Base-by-base conservation (phyloP, 2,329 filamentous ascomycete species). In the Thermomyces lanuginosus region DNA sequence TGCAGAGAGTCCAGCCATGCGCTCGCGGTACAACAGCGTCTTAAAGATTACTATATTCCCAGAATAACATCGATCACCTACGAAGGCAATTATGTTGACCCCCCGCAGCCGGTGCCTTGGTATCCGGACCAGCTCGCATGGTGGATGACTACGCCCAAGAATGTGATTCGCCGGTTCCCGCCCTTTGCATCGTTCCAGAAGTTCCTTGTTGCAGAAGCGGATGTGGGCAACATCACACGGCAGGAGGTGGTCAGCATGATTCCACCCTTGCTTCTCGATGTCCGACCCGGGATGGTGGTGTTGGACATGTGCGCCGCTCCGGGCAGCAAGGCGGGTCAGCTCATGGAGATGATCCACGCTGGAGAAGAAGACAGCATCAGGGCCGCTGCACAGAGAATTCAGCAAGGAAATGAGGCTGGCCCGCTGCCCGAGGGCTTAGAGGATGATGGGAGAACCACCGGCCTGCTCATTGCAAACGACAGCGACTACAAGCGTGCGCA, bases 241-340 rank as follows among this genome's bases (percentile, higher is more conserved):
- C 89, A 98, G 56, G 89, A 98, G 59, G 77, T 92, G 22, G 89
- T 98, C 45, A 92, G 82, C 61, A 98, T 98, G 89, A 95, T 98
- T 36, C 89, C 89, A 14, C 89, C 89, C 14, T 67, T 95, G 41
- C 64, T 95, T 42, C 78, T 98, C 63, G 84, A 95, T 45, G 66
- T 95, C 26, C 72, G 72, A 41, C 84, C 89, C 4, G 81, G 84
- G 28, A 92, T 93, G 76, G 78, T 76, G 1, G 84, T 93, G 6
- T 60, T 98, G 41, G 89, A 98, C 53, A 75, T 98, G 61, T 98
- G 89, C 56, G 89, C 89, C 33, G 89, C 89, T 1, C 89, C 89
- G 1, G 89, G 89, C 33, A 95, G 86, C 63, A 98, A 98, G 64
- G 84, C 89, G 8, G 81, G 83, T 3, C 89, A 98, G 60, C 60